Evolutionary conservation across 2,329 filamentous ascomycete species (phyloP).

Genomic region (Moelleriella libera): DNA sequence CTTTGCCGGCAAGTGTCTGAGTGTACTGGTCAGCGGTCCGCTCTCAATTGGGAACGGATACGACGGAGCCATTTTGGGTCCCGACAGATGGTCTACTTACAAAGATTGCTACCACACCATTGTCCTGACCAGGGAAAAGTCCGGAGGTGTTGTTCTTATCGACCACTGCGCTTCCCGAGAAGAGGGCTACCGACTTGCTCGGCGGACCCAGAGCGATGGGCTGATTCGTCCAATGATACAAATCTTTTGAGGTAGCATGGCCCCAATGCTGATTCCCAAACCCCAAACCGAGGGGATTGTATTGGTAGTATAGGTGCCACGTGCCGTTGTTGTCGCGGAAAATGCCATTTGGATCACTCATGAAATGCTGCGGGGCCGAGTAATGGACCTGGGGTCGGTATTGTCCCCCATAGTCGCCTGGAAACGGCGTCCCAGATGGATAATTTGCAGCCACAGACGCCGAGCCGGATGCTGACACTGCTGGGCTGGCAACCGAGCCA

Average conservation of each 20-base stretch:
- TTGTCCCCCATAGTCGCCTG: background rate
- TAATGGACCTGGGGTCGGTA: background rate
- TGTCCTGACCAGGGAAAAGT: background rate
- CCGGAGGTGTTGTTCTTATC: background rate
- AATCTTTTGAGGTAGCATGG: background rate
- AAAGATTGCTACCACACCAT: background rate
- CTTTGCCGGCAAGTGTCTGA: background rate
- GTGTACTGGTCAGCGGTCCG: background rate
- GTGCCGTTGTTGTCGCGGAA: background rate
- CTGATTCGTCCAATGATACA: background rate
- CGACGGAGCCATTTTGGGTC: no score
- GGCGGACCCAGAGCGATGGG: background rate
- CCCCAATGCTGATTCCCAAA: background rate
- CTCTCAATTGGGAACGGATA: no score
- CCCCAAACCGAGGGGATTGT: background rate
- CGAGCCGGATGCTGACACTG: background rate
- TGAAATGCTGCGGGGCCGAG: background rate
- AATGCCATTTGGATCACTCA: background rate
- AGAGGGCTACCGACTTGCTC: background rate
- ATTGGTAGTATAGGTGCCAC: background rate
- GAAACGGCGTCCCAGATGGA: background rate
- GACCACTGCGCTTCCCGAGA: background rate
- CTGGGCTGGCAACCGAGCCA: background rate
- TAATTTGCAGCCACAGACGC: background rate
- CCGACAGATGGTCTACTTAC: background rate